Conservation (phyloP, 352 stramenopile genomes). For the Globisporangium barbulae region DNA sequence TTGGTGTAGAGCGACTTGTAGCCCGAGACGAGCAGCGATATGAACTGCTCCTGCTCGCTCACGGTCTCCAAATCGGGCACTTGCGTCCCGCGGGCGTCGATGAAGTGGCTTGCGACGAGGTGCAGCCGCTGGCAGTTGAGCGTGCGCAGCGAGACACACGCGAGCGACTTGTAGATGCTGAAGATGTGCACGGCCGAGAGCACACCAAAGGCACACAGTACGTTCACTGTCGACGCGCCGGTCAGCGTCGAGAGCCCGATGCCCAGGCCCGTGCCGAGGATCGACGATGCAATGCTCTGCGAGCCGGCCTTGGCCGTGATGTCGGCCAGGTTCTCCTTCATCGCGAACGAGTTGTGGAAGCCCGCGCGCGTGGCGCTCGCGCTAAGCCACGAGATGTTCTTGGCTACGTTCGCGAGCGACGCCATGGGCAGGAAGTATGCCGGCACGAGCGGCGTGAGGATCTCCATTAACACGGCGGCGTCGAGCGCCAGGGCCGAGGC, state of each 20-base stretch:
- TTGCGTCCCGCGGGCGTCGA: slow-evolving; percentile 16
- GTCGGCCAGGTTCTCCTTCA: slow-evolving; percentile 92
- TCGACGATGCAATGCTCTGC: slow-evolving; percentile 92
- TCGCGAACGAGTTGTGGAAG: slow-evolving; percentile 93
- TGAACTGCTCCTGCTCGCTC: slow-evolving; percentile 52
- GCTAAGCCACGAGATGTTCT: slow-evolving; percentile 96
- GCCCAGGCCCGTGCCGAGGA: slow-evolving; percentile 67
- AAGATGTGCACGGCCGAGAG: slow-evolving; percentile 53
- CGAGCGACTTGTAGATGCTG: slow-evolving; percentile 57
- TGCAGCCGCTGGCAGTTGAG: slow-evolving; percentile 68
- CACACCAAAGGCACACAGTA: slow-evolving; percentile 47
- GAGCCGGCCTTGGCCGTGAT: slow-evolving; percentile 95
- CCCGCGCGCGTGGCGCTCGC: slow-evolving; percentile 91
- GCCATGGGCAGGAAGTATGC: slow-evolving; percentile 89
- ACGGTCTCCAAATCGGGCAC: slow-evolving; percentile 29
- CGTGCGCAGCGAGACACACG: slow-evolving; percentile 58
- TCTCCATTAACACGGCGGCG: slow-evolving; percentile 90
- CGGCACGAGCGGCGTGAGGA: slow-evolving; percentile 79
- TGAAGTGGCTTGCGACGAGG: slow-evolving; percentile 45
- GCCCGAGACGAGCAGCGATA: slow-evolving; percentile 46
- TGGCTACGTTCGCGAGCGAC: slow-evolving; percentile 88
- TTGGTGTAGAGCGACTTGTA: slow-evolving; percentile 46
- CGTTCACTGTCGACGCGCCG: slow-evolving; percentile 41
- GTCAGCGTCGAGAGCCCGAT: slow-evolving; percentile 66
- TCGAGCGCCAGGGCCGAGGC: slow-evolving; percentile 90